Conservation (phyloP, 768 basidiomycete genomes). For the Galerina sulciceps region DNA sequence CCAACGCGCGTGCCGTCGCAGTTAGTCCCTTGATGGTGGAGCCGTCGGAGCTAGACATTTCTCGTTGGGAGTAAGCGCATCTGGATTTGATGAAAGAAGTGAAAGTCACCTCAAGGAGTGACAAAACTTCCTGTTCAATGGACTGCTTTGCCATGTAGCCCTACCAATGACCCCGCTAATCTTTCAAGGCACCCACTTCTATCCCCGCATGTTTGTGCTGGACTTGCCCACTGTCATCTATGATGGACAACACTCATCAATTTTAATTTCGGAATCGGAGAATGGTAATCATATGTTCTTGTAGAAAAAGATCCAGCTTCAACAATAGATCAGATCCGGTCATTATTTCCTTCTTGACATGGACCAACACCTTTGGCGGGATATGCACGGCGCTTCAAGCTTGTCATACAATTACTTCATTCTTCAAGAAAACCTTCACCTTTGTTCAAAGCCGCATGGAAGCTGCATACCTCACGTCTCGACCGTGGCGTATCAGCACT, state of each 20-base stretch:
- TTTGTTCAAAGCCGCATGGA: no score
- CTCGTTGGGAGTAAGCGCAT: neutral
- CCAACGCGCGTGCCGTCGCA: no score
- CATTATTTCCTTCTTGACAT: no score
- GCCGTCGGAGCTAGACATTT: neutral
- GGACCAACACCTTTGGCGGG: no score
- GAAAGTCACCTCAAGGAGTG: neutral
- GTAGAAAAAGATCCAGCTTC: no score
- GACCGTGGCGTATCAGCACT: neutral
- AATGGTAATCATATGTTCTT: no score
- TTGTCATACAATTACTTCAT: no score
- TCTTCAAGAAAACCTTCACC: no score
- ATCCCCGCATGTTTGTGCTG: neutral
- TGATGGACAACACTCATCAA: neutral
- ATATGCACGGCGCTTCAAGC: no score
- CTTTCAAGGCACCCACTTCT: conserved; percentile 2
- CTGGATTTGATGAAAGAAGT: neutral
- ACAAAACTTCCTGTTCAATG: neutral
- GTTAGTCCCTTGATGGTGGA: conserved; percentile 4
- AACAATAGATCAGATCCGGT: no score
- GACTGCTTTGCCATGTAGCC: neutral
- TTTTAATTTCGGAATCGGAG: neutral
- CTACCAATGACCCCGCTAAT: neutral
- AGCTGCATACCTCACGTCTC: no score
- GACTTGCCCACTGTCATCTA: neutral